Evolutionary conservation across 306 rosid species (phyloP).

Genomic region (Phaseolus lunatus): DNA sequence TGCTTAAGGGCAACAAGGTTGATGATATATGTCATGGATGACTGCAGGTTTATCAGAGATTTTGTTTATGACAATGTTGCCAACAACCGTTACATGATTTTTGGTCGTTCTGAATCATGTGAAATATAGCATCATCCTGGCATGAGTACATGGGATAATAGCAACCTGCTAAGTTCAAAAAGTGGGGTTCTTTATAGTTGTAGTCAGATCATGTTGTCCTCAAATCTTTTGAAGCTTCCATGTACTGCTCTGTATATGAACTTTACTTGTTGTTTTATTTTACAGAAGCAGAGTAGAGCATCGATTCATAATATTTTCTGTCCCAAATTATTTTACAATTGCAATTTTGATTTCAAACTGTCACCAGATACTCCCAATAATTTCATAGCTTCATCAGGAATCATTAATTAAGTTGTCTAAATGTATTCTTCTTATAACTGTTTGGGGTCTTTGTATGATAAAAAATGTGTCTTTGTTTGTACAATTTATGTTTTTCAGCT

Average conservation of each 20-base stretch:
- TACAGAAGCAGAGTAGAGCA: conserved; percentile 13
- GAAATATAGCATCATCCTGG: conserved; percentile 59
- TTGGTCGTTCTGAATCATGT: conserved; percentile 90
- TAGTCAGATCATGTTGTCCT: conserved; percentile 20
- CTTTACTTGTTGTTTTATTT: conserved; percentile 4
- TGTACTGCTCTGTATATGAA: conserved; percentile 26
- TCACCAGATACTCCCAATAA: conserved; percentile 5
- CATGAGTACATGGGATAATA: conserved; percentile 12
- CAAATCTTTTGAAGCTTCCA: conserved; percentile 35
- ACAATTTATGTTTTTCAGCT: conserved; percentile 8
- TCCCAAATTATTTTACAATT: conserved; percentile 21
- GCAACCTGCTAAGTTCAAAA: conserved; percentile 21
- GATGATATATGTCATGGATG: conserved; percentile 33
- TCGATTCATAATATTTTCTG: conserved; percentile 15
- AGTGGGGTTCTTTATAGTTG: conserved; percentile 17
- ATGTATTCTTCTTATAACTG: background rate
- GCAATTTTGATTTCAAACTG: background rate
- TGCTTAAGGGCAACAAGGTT: conserved; percentile 26
- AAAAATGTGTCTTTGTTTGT: too few relatives aligned
- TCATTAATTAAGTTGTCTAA: too few relatives aligned
- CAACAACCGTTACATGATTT: conserved; percentile 80
- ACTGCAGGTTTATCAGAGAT: conserved; percentile 77
- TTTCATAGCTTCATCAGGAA: conserved; percentile 8
- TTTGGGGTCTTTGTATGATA: background rate
- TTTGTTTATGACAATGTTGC: conserved; percentile 89